phyloP scores from a whole-genome alignment of 768 basidiomycete genomes.

The Tulasnella sp. region DNA sequence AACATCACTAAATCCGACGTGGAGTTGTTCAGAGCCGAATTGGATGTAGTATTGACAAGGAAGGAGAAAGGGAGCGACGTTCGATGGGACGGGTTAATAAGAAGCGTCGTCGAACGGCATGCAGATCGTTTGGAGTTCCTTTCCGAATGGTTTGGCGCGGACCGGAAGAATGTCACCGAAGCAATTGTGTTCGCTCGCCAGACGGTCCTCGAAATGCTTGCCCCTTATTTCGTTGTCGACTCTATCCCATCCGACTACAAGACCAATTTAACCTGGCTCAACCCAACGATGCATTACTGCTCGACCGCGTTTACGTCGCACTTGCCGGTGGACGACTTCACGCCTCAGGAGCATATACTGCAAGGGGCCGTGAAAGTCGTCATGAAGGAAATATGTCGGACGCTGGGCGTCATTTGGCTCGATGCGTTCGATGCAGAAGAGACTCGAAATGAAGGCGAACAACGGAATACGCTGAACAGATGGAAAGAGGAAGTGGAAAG shows the following conservation, averaged over 20 bases:
- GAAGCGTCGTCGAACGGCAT: conserved; percentile 1
- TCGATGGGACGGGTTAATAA: neutral
- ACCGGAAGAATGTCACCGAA: conserved; percentile 1
- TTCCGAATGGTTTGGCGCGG: neutral
- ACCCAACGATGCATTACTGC: conserved; percentile 2
- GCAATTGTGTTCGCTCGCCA: neutral
- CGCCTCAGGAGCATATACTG: neutral
- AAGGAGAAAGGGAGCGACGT: neutral
- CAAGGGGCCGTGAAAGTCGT: conserved; percentile 2
- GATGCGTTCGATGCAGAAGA: conserved; percentile 10
- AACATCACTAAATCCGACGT: conserved; percentile 5
- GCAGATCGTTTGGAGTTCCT: conserved; percentile 4
- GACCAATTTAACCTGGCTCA: neutral
- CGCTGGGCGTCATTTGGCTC: conserved; percentile 8
- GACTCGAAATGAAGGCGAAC: neutral
- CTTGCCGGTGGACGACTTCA: neutral
- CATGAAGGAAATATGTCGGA: conserved; percentile 9
- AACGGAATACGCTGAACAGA: neutral
- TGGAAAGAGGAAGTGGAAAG: conserved; percentile 3
- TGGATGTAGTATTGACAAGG: neutral
- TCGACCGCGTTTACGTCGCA: neutral
- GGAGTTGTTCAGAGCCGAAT: neutral
- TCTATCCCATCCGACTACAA: neutral
- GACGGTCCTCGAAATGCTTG: conserved; percentile 6
- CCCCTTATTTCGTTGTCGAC: neutral